Percentiles rank a stretch among this genome's conserved stretches.
phyloP scores from a whole-genome alignment of 2,329 filamentous ascomycete species.

The Beauveria sp. region DNA sequence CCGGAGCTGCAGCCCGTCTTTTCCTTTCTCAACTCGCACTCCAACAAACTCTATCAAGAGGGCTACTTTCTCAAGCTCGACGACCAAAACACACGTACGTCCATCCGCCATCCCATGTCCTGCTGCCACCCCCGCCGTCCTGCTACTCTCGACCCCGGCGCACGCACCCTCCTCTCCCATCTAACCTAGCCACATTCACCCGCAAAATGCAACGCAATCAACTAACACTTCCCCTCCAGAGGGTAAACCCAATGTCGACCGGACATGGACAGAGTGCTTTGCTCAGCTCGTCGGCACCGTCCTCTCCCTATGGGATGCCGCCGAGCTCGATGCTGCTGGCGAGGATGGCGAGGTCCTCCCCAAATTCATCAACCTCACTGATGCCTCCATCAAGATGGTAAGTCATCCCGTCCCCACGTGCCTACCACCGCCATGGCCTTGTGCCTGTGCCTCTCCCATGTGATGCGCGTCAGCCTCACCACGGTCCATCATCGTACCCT shows the following conservation, averaged over 20 bases:
- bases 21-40: constrained; percentile 86
- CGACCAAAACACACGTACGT: constrained; percentile 82
- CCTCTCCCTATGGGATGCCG: constrained; percentile 89
- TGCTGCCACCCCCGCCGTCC: neutral
- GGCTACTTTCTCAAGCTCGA: constrained; percentile 96
- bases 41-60: constrained; percentile 94
- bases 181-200: neutral
- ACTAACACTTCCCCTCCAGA: constrained; percentile 44
- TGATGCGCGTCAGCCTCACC: neutral
- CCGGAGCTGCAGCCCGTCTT: constrained; percentile 94
- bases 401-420: constrained; percentile 14
- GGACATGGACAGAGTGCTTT: constrained; percentile 94
- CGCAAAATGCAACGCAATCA: neutral
- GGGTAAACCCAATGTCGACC: constrained; percentile 75
- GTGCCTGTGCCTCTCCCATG: neutral
- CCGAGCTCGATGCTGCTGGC: constrained; percentile 79
- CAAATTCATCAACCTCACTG: constrained; percentile 92
- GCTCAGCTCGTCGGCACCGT: constrained; percentile 94
- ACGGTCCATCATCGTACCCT: neutral
- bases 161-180: constrained; percentile 7
- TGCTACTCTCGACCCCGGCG: neutral
- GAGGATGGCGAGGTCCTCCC: constrained; percentile 79
- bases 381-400: constrained; percentile 98
- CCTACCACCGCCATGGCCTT: neutral
- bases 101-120: neutral